Evolutionary conservation across 257 asterid species (phyloP).

Genomic region (Petunia secreta): DNA sequence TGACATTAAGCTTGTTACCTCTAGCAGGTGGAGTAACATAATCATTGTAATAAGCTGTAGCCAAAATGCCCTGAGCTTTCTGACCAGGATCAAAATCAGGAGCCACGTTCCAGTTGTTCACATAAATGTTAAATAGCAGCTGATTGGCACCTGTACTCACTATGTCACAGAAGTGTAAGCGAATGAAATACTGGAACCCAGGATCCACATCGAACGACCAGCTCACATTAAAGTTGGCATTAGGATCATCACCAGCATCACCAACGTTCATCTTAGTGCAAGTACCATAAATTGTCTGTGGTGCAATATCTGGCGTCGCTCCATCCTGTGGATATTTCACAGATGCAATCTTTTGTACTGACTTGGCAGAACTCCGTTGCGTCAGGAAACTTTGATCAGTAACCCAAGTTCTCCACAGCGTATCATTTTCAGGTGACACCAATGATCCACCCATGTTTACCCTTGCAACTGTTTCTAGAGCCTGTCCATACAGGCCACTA

Average conservation of each 20-base stretch:
- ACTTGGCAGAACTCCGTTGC: slow-evolving; percentile 36
- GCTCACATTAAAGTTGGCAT: slow-evolving; percentile 61
- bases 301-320: slow-evolving; percentile 60
- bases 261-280: slow-evolving; percentile 50
- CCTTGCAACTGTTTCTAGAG: slow-evolving; percentile 67
- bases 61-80: slow-evolving; percentile 35
- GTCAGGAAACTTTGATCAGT: slow-evolving; percentile 49
- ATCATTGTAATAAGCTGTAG: slow-evolving; percentile 62
- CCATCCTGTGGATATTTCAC: slow-evolving; percentile 63
- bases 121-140: slow-evolving; percentile 59
- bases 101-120: slow-evolving; percentile 47
- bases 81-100: slow-evolving; percentile 55
- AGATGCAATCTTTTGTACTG: slow-evolving; percentile 37
- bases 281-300: slow-evolving; percentile 77
- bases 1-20: slow-evolving; percentile 42
- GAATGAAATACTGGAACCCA: slow-evolving; percentile 61
- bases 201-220: slow-evolving; percentile 66
- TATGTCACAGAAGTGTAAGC: slow-evolving; percentile 84
- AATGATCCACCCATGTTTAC: slow-evolving; percentile 84
- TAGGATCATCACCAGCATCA: slow-evolving; percentile 42
- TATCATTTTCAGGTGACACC: slow-evolving; percentile 57
- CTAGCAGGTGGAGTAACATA: slow-evolving; percentile 52
- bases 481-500: slow-evolving; percentile 47
- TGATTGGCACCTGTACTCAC: slow-evolving; percentile 55
- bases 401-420: slow-evolving; percentile 70